Conservation (phyloP, 306 rosid species). For the Begonia peltatifolia region DNA sequence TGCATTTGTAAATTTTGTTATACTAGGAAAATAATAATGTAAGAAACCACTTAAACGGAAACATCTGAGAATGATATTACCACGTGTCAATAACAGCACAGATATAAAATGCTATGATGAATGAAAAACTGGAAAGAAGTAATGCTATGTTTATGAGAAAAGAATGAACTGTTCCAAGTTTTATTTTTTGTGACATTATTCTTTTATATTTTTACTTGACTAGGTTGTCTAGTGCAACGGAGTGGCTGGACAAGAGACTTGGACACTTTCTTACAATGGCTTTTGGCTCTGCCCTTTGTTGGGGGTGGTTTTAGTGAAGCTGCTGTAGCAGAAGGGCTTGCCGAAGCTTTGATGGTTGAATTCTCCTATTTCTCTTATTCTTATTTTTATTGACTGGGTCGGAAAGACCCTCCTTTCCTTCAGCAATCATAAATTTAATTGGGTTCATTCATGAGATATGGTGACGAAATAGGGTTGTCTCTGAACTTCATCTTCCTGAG, state of each 20-base stretch:
- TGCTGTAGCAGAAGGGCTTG: slow-evolving; percentile 97
- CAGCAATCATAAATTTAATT: too few relatives aligned
- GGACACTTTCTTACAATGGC: slow-evolving; percentile 60
- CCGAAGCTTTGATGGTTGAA: slow-evolving; percentile 91
- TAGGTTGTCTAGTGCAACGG: slow-evolving; percentile 75
- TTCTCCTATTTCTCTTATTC: slow-evolving; percentile 3
- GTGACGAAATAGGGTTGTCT: too few relatives aligned
- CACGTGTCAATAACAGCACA: too few relatives aligned
- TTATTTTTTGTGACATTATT: background rate
- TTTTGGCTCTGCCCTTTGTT: slow-evolving; percentile 58
- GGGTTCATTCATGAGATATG: too few relatives aligned
- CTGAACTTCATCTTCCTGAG: too few relatives aligned
- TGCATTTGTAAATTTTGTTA: too few relatives aligned
- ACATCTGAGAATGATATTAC: too few relatives aligned
- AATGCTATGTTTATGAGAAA: background rate
- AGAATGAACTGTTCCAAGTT: background rate
- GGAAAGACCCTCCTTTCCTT: background rate
- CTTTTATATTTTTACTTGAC: slow-evolving; percentile 5
- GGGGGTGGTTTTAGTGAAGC: slow-evolving; percentile 92
- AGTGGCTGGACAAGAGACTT: slow-evolving; percentile 89
- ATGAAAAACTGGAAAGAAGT: background rate
- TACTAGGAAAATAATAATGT: too few relatives aligned
- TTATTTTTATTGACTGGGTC: background rate
- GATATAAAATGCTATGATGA: too few relatives aligned
- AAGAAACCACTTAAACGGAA: too few relatives aligned